phyloP scores from a whole-genome alignment of 768 basidiomycete genomes.

The Podaxis sp. region DNA sequence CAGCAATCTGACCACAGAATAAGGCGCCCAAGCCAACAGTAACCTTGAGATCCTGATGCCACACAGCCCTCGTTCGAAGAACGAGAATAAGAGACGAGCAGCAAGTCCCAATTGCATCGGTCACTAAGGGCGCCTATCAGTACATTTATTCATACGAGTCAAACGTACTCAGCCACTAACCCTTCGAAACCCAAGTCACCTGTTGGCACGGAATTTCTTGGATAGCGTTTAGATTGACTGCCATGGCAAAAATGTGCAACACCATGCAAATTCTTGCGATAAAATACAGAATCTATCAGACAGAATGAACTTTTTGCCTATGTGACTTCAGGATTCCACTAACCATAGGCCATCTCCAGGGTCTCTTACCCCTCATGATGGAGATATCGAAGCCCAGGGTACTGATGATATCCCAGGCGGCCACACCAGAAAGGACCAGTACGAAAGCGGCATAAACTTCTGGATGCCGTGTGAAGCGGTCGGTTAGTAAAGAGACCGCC shows the following conservation, averaged over 20 bases:
- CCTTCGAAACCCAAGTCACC: constrained; percentile 33
- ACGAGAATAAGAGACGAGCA: constrained; percentile 32
- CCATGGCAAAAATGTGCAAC: constrained; percentile 31
- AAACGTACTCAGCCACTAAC: constrained; percentile 17
- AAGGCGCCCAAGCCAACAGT: constrained; percentile 22
- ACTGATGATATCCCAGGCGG: constrained; percentile 31
- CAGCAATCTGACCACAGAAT: constrained; percentile 29
- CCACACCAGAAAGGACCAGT: constrained; percentile 32
- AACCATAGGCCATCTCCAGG: constrained; percentile 36
- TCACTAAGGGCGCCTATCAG: constrained; percentile 20
- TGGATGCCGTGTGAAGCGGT: constrained; percentile 10
- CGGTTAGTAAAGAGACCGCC: not conserved
- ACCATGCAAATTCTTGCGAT: constrained; percentile 33
- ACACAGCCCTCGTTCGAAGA: constrained; percentile 33
- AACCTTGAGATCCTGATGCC: constrained; percentile 29
- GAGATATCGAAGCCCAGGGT: constrained; percentile 32
- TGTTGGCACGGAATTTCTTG: constrained; percentile 31
- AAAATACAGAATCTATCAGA: constrained; percentile 29
- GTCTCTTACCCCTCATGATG: constrained; percentile 28
- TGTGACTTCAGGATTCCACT: not conserved
- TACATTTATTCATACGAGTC: not conserved
- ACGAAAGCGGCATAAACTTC: constrained; percentile 32
- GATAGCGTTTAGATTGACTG: constrained; percentile 34
- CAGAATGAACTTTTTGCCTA: not conserved
- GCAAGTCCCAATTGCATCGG: constrained; percentile 34